A percentile compares a stretch with the other conserved stretches of the same genome.
These are phyloP conservation scores for Edaphochlamys debaryana DNA, from an alignment of 139 green algal genomes.

Conservation along the genomic window DNA sequence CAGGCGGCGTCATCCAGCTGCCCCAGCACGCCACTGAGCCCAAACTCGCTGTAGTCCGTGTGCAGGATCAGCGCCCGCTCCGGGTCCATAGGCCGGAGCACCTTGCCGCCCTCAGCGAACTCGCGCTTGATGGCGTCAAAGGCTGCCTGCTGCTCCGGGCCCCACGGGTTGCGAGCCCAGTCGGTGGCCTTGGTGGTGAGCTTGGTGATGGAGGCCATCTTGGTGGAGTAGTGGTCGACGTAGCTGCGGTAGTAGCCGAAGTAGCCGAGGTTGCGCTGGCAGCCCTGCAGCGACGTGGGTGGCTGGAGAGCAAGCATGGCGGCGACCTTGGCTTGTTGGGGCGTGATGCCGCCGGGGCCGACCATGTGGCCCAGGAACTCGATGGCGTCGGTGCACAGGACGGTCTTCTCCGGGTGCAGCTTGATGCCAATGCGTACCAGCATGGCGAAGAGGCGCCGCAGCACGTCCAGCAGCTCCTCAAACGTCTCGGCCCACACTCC, in stretches of 20 bases:
- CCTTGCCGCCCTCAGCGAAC: background rate
- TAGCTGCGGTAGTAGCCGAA: slow-evolving; percentile 24
- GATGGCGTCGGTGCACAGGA: slow-evolving; percentile 16
- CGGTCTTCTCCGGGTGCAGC: slow-evolving; percentile 36
- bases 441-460: no score
- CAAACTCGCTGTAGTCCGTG: slow-evolving; percentile 9
- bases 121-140: slow-evolving; percentile 34
- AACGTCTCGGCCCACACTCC: no score
- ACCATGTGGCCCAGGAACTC: slow-evolving; percentile 58
- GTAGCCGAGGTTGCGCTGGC: no score
- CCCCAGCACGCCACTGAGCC: slow-evolving; percentile 53
- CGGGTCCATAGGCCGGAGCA: background rate
- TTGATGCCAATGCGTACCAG: slow-evolving; percentile 19
- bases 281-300: no score
- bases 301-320: background rate
- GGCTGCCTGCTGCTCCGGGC: background rate
- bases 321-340: background rate
- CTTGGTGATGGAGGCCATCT: background rate
- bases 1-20: slow-evolving; percentile 51
- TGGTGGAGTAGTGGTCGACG: background rate
- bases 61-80: background rate
- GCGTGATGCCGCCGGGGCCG: background rate
- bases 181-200: background rate
- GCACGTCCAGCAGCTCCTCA: no score
- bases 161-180: background rate